phyloP scores from a whole-genome alignment of 2,329 filamentous ascomycete genomes.

The Epichloe sibirici region DNA sequence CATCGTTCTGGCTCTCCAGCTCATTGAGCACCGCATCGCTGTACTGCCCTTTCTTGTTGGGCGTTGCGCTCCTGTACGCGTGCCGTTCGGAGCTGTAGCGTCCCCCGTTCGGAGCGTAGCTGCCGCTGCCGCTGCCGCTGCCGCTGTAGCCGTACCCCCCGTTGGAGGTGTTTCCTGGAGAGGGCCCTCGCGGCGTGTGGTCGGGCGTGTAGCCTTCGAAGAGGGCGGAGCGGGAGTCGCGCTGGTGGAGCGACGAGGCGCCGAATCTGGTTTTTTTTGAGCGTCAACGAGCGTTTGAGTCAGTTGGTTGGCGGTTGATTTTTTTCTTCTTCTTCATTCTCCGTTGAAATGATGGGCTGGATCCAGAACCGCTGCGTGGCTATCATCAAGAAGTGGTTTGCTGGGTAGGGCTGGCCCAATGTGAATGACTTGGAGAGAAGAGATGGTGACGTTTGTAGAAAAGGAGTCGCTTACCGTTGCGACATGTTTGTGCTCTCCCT shows the following conservation, averaged over 20 bases:
- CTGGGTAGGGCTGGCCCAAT: too few relatives aligned
- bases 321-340: too few relatives aligned
- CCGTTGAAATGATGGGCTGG: too few relatives aligned
- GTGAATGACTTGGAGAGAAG: neutral
- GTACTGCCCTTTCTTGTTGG: conserved; percentile 76
- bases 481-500: conserved; percentile 15
- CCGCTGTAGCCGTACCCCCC: conserved; percentile 11
- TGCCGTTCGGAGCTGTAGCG: conserved; percentile 16
- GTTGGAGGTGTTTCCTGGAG: conserved; percentile 21
- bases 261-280: conserved; percentile 43
- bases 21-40: conserved; percentile 84
- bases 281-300: too few relatives aligned
- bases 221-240: conserved; percentile 58
- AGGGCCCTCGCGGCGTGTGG: conserved; percentile 26
- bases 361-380: too few relatives aligned
- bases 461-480: conserved; percentile 18
- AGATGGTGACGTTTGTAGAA: neutral
- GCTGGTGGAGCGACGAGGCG: conserved; percentile 57
- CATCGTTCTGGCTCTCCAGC: conserved; percentile 90
- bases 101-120: conserved; percentile 31
- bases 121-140: conserved; percentile 10
- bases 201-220: conserved; percentile 59
- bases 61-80: conserved; percentile 55
- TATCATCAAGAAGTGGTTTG: too few relatives aligned
- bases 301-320: too few relatives aligned